A percentile compares a stretch with the other conserved stretches of the same genome.
phyloP scores from a whole-genome alignment of 495 filamentous ascomycete genomes.

The Alectoria sarmentosa region DNA sequence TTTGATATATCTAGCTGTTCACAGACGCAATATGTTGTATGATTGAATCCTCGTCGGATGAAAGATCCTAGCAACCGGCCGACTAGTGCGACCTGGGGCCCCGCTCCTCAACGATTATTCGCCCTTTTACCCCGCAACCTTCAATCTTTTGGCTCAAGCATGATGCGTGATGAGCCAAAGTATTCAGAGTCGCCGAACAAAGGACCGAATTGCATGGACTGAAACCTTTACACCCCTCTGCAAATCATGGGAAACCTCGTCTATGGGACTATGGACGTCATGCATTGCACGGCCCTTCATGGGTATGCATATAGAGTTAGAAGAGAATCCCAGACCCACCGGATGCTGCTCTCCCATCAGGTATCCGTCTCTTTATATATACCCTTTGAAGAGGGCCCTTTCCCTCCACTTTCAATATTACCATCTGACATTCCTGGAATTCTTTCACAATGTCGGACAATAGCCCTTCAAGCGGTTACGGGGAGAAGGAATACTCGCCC shows the following conservation, averaged over 20 bases:
- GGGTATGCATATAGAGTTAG: neutral
- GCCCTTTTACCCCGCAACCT: neutral
- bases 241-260: neutral
- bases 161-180: neutral
- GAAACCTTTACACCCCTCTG: neutral
- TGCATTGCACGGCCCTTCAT: neutral
- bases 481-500: slow-evolving; percentile 9
- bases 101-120: neutral
- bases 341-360: neutral
- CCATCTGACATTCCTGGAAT: neutral
- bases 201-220: neutral
- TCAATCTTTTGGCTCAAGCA: neutral
- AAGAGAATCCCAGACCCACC: neutral
- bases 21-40: neutral
- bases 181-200: neutral
- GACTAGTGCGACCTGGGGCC: neutral
- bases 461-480: neutral
- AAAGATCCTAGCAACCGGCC: neutral
- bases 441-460: slow-evolving; percentile 12
- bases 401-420: neutral
- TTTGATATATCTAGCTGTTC: neutral
- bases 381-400: neutral
- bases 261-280: neutral
- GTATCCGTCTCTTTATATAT: neutral
- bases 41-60: neutral